Evolutionary conservation across 768 basidiomycete genomes (phyloP).

Genomic region (Suillus placidus): DNA sequence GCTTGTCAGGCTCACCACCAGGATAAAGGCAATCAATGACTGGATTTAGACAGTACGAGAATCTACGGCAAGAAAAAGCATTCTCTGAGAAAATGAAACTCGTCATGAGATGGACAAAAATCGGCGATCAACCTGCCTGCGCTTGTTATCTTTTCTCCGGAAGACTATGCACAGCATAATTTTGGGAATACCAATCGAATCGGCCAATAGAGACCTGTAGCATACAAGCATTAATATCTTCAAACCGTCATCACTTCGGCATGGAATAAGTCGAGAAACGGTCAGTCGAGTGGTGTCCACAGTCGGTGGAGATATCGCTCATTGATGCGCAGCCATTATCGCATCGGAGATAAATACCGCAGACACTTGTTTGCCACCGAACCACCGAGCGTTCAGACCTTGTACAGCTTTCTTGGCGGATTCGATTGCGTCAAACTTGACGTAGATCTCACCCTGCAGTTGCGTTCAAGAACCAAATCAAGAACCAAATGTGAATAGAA

Average conservation of each 20-base stretch:
- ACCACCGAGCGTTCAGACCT: conserved; percentile 96
- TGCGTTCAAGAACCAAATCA: conserved; percentile 15
- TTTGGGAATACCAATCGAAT: conserved; percentile 35
- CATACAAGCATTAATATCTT: conserved; percentile 35
- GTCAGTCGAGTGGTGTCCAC: conserved; percentile 22
- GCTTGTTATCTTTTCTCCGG: conserved; percentile 29
- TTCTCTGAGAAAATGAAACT: conserved; percentile 37
- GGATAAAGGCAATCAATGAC: conserved; percentile 8
- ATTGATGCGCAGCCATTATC: conserved; percentile 91
- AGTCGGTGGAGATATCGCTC: conserved; percentile 26
- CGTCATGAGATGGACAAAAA: conserved; percentile 30
- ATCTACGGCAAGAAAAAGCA: conserved; percentile 35
- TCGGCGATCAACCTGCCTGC: conserved; percentile 44
- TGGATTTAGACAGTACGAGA: conserved; percentile 11
- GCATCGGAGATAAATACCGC: conserved; percentile 91
- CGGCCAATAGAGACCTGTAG: conserved; percentile 27
- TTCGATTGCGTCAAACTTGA: conserved; percentile 84
- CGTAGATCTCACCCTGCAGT: conserved; percentile 92
- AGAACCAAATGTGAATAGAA: conserved; percentile 1
- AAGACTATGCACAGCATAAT: conserved; percentile 33
- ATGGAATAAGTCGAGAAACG: conserved; percentile 27
- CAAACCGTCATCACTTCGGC: conserved; percentile 28
- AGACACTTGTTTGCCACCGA: conserved; percentile 87
- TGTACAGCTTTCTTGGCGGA: conserved; percentile 82
- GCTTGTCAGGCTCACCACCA: conserved; percentile 8